These are phyloP conservation scores for Rosa chinensis DNA, from an alignment of 306 rosid species.

Conservation along the genomic window DNA sequence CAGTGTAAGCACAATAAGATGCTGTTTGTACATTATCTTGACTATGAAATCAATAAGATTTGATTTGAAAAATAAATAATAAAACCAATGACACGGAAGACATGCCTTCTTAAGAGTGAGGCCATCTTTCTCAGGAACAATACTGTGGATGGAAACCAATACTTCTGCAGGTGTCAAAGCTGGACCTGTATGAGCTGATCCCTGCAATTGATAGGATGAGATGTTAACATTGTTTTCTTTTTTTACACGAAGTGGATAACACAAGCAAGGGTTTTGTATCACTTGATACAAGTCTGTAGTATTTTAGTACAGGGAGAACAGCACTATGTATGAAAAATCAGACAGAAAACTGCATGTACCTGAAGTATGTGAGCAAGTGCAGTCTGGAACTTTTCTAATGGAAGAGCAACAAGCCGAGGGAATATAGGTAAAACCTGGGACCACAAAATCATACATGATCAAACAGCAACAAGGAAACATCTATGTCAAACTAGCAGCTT, in stretches of 20 bases:
- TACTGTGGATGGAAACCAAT: conserved; percentile 91
- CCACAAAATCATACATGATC: conserved; percentile 24
- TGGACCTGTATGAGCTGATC: conserved; percentile 98
- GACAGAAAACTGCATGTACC: conserved; percentile 43
- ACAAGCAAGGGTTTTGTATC: not conserved
- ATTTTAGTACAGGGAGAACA: not conserved
- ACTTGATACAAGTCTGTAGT: not conserved
- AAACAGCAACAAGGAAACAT: conserved; percentile 10
- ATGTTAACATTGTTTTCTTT: not conserved
- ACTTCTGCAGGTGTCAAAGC: conserved; percentile 96
- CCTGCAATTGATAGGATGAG: conserved; percentile 45
- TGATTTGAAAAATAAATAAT: not conserved
- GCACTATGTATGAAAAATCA: not conserved
- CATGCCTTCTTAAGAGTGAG: conserved; percentile 85
- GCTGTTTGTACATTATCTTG: conserved; percentile 12
- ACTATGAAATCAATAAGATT: conserved; percentile 3
- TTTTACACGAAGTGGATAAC: not conserved
- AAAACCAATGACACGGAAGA: not conserved
- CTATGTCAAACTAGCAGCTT: conserved; percentile 2
- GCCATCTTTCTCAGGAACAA: conserved; percentile 87
- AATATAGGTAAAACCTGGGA: conserved; percentile 92
- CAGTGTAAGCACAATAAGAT: conserved; percentile 13
- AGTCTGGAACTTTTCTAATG: conserved; percentile 92
- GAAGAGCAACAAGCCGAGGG: conserved; percentile 87
- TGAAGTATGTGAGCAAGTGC: conserved; percentile 96